phyloP scores from a whole-genome alignment of 176 grass and related monocot species.

The Elymus sibiricus region DNA sequence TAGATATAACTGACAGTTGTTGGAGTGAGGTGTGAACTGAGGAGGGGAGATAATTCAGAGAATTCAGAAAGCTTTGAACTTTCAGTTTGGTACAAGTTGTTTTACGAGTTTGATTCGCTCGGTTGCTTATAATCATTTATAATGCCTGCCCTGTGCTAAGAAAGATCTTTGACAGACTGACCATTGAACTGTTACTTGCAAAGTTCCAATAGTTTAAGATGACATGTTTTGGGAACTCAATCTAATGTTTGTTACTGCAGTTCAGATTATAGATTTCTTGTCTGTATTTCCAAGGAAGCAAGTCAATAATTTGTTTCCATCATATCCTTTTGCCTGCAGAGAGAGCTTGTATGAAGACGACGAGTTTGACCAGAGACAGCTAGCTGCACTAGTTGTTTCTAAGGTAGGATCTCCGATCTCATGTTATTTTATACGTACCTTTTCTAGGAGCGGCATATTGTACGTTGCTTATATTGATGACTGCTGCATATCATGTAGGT shows the following conservation, averaged over 20 bases:
- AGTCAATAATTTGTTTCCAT: slow-evolving; percentile 5
- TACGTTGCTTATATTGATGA: slow-evolving; percentile 10
- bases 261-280: neutral
- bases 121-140: neutral
- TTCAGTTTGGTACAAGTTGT: neutral
- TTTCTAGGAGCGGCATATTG: neutral
- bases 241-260: neutral
- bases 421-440: neutral
- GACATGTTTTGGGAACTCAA: neutral
- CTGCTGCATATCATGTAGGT: slow-evolving; percentile 51
- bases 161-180: neutral
- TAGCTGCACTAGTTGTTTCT: slow-evolving; percentile 92
- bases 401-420: slow-evolving; percentile 49
- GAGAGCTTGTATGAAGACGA: slow-evolving; percentile 99
- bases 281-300: slow-evolving; percentile 1
- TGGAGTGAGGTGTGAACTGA: neutral
- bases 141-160: neutral
- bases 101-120: neutral
- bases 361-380: slow-evolving; percentile 88
- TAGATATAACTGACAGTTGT: neutral
- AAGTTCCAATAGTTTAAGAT: neutral
- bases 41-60: neutral
- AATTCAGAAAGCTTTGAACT: neutral
- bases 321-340: slow-evolving; percentile 29
- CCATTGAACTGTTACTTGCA: neutral